These are phyloP conservation scores for Cajanus cajan DNA, from an alignment of 306 rosid species.

Conservation along the genomic window DNA sequence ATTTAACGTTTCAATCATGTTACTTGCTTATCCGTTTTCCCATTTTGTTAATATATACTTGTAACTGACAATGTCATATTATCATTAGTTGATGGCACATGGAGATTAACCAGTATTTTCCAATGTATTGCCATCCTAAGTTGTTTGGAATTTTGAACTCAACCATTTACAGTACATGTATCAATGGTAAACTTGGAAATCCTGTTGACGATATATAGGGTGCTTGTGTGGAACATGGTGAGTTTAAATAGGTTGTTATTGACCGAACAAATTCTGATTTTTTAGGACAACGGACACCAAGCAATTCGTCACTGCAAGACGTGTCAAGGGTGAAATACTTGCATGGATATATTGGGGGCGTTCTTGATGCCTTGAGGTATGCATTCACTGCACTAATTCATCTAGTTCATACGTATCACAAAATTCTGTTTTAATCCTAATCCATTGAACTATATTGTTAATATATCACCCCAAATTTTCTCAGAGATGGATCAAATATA, in stretches of 20 bases:
- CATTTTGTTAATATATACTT: background rate
- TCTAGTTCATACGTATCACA: background rate
- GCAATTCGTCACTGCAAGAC: conserved; percentile 42
- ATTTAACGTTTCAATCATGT: background rate
- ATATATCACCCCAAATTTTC: background rate
- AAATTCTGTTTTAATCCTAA: too few species aligned
- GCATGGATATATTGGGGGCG: conserved; percentile 41
- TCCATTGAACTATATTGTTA: background rate
- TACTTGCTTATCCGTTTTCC: background rate
- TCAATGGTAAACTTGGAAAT: background rate
- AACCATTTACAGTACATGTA: background rate
- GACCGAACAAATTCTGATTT: background rate
- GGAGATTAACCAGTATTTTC: background rate
- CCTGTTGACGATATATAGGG: background rate
- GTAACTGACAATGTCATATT: background rate
- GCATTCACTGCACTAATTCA: background rate
- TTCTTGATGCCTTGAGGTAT: conserved; percentile 48
- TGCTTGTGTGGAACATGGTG: background rate
- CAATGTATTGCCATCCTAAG: background rate
- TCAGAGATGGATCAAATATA: conserved; percentile 46
- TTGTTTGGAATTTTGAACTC: background rate
- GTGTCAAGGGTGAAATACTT: conserved; percentile 45
- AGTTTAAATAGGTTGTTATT: background rate
- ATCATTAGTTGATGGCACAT: background rate
- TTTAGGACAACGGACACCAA: conserved; percentile 45